Base-by-base conservation (phyloP, 768 basidiomycete species). In the Boletales sp. region DNA sequence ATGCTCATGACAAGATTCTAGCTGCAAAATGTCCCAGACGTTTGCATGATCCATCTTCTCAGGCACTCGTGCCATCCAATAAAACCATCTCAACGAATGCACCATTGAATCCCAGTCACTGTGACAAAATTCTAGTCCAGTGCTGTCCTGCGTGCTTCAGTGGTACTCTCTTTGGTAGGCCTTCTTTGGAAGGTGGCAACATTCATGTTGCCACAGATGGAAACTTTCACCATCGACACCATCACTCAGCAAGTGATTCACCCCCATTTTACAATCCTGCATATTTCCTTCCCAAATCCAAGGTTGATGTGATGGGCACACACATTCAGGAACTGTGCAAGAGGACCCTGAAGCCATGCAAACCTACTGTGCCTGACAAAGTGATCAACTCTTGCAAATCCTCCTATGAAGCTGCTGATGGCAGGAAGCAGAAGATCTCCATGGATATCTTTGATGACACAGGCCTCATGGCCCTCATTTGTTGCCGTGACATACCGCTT, bases 391-490 rank as follows among this genome's bases (percentile, higher is more conserved):
- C 56, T 10, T 75, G 74, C 32, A 45, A 72, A 43, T 24, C 49
- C 6, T 59, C 65, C 0, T 66, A 70, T 51, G 49, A 65, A 12
- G 69, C 74, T 2, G 71, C 64, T 0, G 57, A 71, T 45, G 68
- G 64, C 14, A 63, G 66, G 47, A 63, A 65, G 15, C 56, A 60
- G n/a, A 69, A 66, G 41, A 57, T 61, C 0, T 43, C 52, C 8
- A 53, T 53, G 7, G 54, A 59, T 14, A 47, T 45, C 19, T 70
- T 67, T 44, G 64, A 72, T 44, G 62, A 69, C 34, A 60, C 52
- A 6, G 70, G 73, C 0, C 35, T 71, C n/a, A 74, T 75, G 66
- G 68, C 67, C 0, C 51, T 74, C 2, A 66, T 71, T 3, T 75
- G 72, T 48, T 53, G 64, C 0, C 73, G 75, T 35, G 65, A 77